phyloP scores from a whole-genome alignment of 768 basidiomycete species.

The Mycena vulgaris region DNA sequence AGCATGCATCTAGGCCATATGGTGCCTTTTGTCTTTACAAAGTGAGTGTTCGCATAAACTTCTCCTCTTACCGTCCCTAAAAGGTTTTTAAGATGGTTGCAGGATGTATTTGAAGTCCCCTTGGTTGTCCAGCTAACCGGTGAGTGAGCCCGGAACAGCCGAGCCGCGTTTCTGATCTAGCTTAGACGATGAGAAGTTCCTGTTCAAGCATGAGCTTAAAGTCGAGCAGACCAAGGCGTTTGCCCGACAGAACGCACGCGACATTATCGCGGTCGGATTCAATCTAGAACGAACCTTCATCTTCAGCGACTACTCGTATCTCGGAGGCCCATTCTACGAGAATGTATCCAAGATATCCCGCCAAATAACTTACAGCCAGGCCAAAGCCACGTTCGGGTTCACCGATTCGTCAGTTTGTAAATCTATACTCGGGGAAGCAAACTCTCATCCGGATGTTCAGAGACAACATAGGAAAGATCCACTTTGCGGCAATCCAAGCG shows the following conservation, averaged over 20 bases:
- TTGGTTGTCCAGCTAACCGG: constrained; percentile 97
- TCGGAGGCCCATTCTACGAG: constrained; percentile 94
- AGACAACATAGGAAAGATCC: constrained; percentile 98
- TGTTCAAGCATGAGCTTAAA: constrained; percentile 96
- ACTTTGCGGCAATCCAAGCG: constrained; percentile 96
- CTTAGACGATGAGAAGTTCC: constrained; percentile 97
- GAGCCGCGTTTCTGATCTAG: background rate
- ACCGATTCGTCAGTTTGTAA: constrained; percentile 85
- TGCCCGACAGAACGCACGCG: constrained; percentile 88
- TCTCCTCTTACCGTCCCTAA: background rate
- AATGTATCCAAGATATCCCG: constrained; percentile 95
- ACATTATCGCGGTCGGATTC: constrained; percentile 98
- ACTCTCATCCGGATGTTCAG: constrained; percentile 56
- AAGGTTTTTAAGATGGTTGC: constrained; percentile 82
- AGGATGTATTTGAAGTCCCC: constrained; percentile 95
- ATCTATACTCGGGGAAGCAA: background rate
- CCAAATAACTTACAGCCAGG: constrained; percentile 93
- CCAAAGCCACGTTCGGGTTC: constrained; percentile 97
- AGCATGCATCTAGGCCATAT: constrained; percentile 99
- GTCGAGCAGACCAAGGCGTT: constrained; percentile 90
- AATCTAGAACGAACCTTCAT: constrained; percentile 95
- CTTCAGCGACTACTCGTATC: constrained; percentile 91
- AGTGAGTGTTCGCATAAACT: constrained; percentile 73
- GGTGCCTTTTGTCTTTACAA: constrained; percentile 97
- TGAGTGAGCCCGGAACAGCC: constrained; percentile 45